Percentiles rank a stretch among this genome's conserved stretches.
Evolutionary conservation across 2,329 filamentous ascomycete species (phyloP).

Genomic region (Verticillium alfalfae): DNA sequence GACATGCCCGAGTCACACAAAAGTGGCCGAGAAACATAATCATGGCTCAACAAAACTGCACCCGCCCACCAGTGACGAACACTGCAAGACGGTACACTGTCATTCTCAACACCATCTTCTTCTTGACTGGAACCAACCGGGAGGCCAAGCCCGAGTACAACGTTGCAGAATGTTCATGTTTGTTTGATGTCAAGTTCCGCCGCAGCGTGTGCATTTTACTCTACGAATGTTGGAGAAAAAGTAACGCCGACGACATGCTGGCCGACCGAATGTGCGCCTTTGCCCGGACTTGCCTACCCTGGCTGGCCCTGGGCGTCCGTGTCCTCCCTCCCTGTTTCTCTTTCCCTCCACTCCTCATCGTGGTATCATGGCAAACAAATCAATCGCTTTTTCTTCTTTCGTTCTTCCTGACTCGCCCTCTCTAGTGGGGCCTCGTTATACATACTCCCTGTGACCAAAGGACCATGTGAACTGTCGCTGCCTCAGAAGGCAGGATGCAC

Average conservation of each 20-base stretch:
- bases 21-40: neutral
- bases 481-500: neutral
- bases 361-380: slow-evolving; percentile 4
- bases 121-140: too few relatives aligned
- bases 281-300: neutral
- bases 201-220: neutral
- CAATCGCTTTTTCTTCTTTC: slow-evolving; percentile 1
- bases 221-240: neutral
- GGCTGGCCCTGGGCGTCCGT: neutral
- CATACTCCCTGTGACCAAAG: neutral
- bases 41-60: neutral
- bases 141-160: neutral
- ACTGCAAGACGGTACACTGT: too few relatives aligned
- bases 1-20: neutral
- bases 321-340: neutral
- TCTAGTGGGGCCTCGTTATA: neutral
- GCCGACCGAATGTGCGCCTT: neutral
- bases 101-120: neutral
- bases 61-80: neutral
- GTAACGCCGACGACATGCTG: neutral
- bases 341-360: neutral
- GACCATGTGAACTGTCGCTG: neutral
- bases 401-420: neutral
- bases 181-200: neutral
- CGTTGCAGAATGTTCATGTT: neutral